Conservation (phyloP, 106 monocot genomes). For the Acorus calamus region DNA sequence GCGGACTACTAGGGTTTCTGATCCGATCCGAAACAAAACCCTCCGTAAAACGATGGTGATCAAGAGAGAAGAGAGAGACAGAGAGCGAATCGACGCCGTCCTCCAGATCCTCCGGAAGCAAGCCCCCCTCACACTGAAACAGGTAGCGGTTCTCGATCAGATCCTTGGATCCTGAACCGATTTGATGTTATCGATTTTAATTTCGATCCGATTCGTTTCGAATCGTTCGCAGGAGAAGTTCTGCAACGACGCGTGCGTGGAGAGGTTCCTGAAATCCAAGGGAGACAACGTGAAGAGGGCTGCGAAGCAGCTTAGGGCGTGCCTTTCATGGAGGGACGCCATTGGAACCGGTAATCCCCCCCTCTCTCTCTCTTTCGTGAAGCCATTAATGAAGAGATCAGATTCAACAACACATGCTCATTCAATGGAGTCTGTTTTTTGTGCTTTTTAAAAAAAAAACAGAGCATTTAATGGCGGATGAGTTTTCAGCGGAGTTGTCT, state of each 20-base stretch:
- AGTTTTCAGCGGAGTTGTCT: slow-evolving; percentile 81
- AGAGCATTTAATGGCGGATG: slow-evolving; percentile 92
- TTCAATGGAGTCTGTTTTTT: not conserved
- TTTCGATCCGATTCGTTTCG: no score
- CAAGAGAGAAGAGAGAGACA: slow-evolving; percentile 16
- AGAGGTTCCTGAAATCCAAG: slow-evolving; percentile 55
- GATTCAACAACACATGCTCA: not conserved
- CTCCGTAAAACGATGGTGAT: no score
- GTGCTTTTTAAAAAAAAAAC: slow-evolving; percentile 2
- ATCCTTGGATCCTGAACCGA: no score
- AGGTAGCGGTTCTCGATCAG: slow-evolving; percentile 5
- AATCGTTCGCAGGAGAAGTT: slow-evolving; percentile 62
- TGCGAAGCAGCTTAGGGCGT: slow-evolving; percentile 67
- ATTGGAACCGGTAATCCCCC: slow-evolving; percentile 49
- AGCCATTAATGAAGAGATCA: no score
- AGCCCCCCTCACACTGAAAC: slow-evolving; percentile 40
- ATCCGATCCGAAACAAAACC: no score
- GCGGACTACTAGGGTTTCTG: no score
- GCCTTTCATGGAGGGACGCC: slow-evolving; percentile 83
- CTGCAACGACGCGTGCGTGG: slow-evolving; percentile 81
- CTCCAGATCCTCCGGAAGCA: slow-evolving; percentile 29
- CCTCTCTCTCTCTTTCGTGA: no score
- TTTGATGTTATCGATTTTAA: no score
- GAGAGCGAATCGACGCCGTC: slow-evolving; percentile 30
- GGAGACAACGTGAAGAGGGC: slow-evolving; percentile 86